Percentiles rank a stretch among this genome's conserved stretches.
phyloP scores from a whole-genome alignment of 1,284 basidiomycete species.

The Leccinum subrobustum region DNA sequence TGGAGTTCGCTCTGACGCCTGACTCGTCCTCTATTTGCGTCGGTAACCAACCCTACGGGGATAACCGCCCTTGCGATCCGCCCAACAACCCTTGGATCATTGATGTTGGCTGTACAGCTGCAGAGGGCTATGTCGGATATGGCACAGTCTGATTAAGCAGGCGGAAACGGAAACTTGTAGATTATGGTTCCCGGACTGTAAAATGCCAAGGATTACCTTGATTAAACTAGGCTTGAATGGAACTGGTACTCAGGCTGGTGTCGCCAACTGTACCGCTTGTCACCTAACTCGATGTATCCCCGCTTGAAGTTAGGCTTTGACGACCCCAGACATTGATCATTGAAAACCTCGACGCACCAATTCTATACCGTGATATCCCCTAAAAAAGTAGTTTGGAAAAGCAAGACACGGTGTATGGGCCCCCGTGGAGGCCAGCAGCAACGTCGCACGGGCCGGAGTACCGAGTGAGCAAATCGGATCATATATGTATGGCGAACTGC shows the following conservation, averaged over 20 bases:
- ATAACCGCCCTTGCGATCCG: slow-evolving; percentile 11
- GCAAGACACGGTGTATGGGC: not conserved
- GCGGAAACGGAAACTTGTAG: not conserved
- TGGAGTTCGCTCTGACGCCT: slow-evolving; percentile 3
- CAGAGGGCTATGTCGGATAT: slow-evolving; percentile 18
- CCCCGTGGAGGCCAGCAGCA: not conserved
- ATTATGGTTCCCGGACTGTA: not conserved
- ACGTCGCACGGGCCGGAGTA: not conserved
- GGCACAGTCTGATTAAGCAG: not conserved
- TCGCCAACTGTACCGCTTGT: not conserved
- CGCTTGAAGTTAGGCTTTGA: not conserved
- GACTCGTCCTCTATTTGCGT: slow-evolving; percentile 13
- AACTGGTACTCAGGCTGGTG: not conserved
- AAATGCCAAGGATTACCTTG: not conserved
- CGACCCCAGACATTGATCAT: not conserved
- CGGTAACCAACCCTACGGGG: slow-evolving; percentile 2
- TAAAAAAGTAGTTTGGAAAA: not conserved
- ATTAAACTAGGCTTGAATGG: not conserved
- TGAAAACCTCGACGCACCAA: not conserved
- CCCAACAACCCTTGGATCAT: slow-evolving; percentile 19
- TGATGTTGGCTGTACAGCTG: slow-evolving; percentile 6
- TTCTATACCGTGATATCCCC: not conserved
- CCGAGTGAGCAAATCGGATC: not conserved
- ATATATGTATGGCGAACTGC: not conserved
- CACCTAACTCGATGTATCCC: not conserved